Conservation (phyloP, 495 filamentous ascomycete genomes). For the Penicillium crystallinum region DNA sequence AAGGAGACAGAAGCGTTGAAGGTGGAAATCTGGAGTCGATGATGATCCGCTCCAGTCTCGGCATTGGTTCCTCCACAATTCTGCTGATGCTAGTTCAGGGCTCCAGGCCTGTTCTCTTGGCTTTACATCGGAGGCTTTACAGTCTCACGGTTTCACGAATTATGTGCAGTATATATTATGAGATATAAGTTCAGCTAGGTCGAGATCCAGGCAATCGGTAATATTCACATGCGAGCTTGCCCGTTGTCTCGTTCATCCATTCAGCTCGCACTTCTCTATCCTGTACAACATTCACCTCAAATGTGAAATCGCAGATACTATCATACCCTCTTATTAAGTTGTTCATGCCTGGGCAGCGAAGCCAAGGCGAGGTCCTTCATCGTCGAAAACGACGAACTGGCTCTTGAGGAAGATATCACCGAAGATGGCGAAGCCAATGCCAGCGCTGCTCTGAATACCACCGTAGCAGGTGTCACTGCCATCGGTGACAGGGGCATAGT, state of each 20-base stretch:
- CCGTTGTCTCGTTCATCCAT: conserved; percentile 4
- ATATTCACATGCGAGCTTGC: conserved; percentile 11
- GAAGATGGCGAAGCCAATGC: conserved; percentile 63
- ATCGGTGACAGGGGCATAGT: conserved; percentile 37
- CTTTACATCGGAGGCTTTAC: not conserved
- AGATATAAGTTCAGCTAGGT: conserved; percentile 20
- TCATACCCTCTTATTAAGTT: not conserved
- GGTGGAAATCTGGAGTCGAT: conserved; percentile 19
- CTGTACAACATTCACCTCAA: conserved; percentile 2
- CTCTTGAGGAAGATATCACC: conserved; percentile 77
- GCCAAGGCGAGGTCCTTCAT: conserved; percentile 50
- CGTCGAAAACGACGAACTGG: conserved; percentile 72
- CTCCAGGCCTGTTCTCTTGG: not conserved
- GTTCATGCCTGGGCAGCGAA: conserved; percentile 49
- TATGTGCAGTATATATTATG: conserved; percentile 17
- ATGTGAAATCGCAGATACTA: not conserved
- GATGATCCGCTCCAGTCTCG: conserved; percentile 19
- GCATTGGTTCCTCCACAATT: conserved; percentile 13
- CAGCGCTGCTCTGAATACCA: conserved; percentile 57
- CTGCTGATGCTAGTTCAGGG: not conserved
- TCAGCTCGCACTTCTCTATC: conserved; percentile 3
- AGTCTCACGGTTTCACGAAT: conserved; percentile 2
- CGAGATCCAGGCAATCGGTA: conserved; percentile 9
- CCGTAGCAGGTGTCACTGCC: conserved; percentile 55
- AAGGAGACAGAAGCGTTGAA: conserved; percentile 5